Base-by-base conservation (phyloP, 164 flowering plant genomes). In the Vitis riparia region DNA sequence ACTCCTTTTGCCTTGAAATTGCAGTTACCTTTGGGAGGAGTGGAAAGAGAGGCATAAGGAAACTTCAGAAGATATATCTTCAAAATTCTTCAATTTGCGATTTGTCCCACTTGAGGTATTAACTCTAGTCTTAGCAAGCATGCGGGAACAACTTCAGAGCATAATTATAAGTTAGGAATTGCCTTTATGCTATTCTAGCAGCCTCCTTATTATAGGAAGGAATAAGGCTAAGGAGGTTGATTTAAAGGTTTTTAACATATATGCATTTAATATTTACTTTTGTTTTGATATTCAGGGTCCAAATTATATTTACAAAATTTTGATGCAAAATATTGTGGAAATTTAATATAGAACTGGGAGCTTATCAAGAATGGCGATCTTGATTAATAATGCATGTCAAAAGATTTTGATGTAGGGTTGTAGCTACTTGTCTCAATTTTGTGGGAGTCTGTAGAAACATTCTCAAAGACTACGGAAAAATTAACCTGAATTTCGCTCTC, bases 21-120 rank as follows among this genome's bases (percentile, higher is more conserved):
- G 62, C 88, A 94, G 98, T 81, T 96, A 96, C 71, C 73, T 96
- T 53, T 88, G 82, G 84, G 98, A 93, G 78, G 98, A 93, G 77
- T 96, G 99, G 99, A 96, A 91, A 71, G 99, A 86, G 73, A 87
- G 89, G 80, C 83, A 83, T 48, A 83, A 80, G 65, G 94, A 84
- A 67, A 53, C 84, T 64, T 76, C 82, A 19, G 91, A 88, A 78
- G 91, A 86, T 58, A 65, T 85, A 60, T 78, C 82, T 53, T 72
- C 80, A 17, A 93, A 81, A 50, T 93, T 93, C 75, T 51, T 62
- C 27, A 88, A 81, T 67, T 66, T 93, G 82, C 87, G 94, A 61
- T 93, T 96, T 81, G 76, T 96, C 27, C 73, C 90, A 14, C 86
- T 93, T 63, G 98, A 93, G 97, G 99, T 93, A 84, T 62, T 52